Evolutionary conservation across 73 alveolate genomes (phyloP), one percentile per base, ranked within the genome.

Genomic region (Strombidium stylifer): DNA sequence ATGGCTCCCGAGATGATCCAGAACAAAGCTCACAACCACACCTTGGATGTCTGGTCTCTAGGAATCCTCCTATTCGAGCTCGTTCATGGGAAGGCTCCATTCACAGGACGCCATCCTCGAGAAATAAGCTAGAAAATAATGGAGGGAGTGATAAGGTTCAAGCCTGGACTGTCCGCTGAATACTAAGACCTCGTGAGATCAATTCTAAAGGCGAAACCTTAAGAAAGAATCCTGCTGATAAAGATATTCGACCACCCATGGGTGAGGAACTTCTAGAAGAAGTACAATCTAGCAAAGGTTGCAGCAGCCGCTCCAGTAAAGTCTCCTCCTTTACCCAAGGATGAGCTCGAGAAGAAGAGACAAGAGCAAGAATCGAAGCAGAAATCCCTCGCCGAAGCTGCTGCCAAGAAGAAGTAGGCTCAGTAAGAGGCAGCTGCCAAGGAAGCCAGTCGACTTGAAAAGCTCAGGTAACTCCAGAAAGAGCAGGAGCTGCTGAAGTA

Each of bases 1-100:
- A 91, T 96, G 97, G 97, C 99, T n/a, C 99, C 99, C n/a, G 99
- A 96, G 79, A 95, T 96, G 95, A 41, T 95, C 26, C 46, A 69
- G 42, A 87, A 85, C 34, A 54, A 62, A 20, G 85, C 91, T 0
- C 94, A 95, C 67, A 91, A 85, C 61, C 84, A 80, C 41, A 75
- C 92, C 23, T 73, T 93, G 12, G 99, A 95, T 81, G 68, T 92
- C 15, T 95, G 99, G 98, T 78, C 94, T 37, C 61, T 95, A 25
- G 98, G 98, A 7, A 80, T 93, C 16, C 68, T 93, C 11, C 86
- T 93, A 1, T 93, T 65, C 83, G 98, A 93, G 73, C 64, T 93
- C 41, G 51, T 79, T 3, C 96, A 91, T 49, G 98, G 98, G 5
- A 44, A 73, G 53, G 95, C 96, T 1, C 98, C 98, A 0, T 93